Base-by-base conservation (phyloP, 2,329 filamentous ascomycete species). In the Amauroascus niger region DNA sequence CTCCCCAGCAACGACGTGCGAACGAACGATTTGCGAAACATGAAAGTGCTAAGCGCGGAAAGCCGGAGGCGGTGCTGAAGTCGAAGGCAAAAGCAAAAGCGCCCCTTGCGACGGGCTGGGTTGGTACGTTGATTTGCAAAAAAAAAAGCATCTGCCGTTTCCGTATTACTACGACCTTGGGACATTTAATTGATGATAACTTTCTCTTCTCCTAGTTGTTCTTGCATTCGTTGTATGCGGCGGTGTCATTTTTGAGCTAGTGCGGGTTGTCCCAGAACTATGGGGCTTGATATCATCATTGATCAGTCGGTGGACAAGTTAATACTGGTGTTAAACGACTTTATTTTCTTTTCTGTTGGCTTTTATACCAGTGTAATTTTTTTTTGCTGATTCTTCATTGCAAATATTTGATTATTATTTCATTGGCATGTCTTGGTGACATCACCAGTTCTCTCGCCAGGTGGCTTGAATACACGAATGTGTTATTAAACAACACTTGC, bases 211-310 rank as follows among this genome's bases (percentile, higher is more conserved):
- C 46, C 41, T 56, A 83, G 81, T 78, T 48, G 55, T 83, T 32
- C 74, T 84, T 50, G 75, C 76, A n/a, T 84, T 84, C 65, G 77
- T 83, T 52, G 73, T 84, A 46, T 78, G 77, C 63, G 81, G 81
- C 39, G 80, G 81, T 22, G 62, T 83, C 18, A 61, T 82, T 37
- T 78, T 83, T 60, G 80, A 83, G 64, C 63, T 81, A 9, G 58
- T 81, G 18, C 71, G 75, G 57, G 59, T 74, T 32, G 59, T 71
- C 32, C 70, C 70, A 8, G 64, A 70, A 52, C 45, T 73, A 16
- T 74, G 71, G 72, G 55, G 46, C 1, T 49, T 52, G 2, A 39
- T 60, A 37, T 57, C 57, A 6, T 50, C 52, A 28, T 52, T 58
- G 20, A 32, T 60, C 16, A 58, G 48, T 28, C 53, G 53, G 26